Percentiles rank a stretch among this genome's conserved stretches.
These are phyloP conservation scores for Apiospora rasikravindrae DNA, from an alignment of 2,329 filamentous ascomycete genomes.

Conservation along the genomic window DNA sequence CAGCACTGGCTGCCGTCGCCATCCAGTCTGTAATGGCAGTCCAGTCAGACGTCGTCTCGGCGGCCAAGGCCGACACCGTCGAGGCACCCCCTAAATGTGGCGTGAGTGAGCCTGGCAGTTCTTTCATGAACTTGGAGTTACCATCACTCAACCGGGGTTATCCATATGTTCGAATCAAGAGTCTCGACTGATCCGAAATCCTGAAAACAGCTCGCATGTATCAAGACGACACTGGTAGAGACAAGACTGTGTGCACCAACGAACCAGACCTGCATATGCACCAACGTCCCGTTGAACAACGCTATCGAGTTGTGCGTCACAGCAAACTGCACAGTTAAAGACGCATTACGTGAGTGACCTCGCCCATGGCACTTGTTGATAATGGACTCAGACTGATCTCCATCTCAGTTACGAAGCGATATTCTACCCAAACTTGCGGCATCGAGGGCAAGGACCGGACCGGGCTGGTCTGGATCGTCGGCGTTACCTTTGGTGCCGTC, in stretches of 20 bases:
- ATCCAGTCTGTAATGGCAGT: background rate
- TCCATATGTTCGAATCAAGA: background rate
- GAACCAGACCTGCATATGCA: slow-evolving; percentile 19
- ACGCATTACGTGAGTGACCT: slow-evolving; percentile 30
- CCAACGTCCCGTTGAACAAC: slow-evolving; percentile 6
- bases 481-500: slow-evolving; percentile 34
- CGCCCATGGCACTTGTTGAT: background rate
- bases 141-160: background rate
- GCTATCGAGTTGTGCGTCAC: slow-evolving; percentile 34
- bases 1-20: background rate
- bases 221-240: background rate
- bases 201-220: background rate
- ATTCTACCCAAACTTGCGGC: slow-evolving; percentile 29
- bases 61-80: background rate
- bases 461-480: slow-evolving; percentile 32
- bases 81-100: background rate
- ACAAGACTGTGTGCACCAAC: background rate
- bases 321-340: slow-evolving; percentile 33
- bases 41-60: background rate
- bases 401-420: slow-evolving; percentile 32
- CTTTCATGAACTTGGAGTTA: background rate
- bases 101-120: background rate
- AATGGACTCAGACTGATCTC: background rate
- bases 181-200: background rate
- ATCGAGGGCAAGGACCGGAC: slow-evolving; percentile 33